phyloP scores from a whole-genome alignment of 768 basidiomycete genomes.

The Termitomyces sp. region DNA sequence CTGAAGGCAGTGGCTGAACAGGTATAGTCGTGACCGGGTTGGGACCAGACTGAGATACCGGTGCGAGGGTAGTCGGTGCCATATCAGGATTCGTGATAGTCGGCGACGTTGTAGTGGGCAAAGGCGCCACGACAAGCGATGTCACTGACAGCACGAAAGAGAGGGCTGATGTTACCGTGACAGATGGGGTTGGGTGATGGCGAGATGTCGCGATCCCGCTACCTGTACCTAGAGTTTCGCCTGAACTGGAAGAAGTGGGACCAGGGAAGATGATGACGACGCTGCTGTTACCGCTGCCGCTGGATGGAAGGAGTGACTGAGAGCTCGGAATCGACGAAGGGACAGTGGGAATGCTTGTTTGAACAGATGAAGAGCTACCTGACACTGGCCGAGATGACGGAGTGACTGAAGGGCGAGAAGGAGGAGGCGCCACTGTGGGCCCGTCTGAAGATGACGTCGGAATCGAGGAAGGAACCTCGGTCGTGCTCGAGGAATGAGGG shows the following conservation, averaged over 20 bases:
- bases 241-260: background rate
- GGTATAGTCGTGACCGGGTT: constrained; percentile 19
- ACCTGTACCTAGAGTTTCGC: background rate
- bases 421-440: background rate
- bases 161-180: constrained; percentile 33
- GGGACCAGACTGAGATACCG: constrained; percentile 5
- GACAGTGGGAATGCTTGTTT: background rate
- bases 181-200: constrained; percentile 5
- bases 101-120: constrained; percentile 19
- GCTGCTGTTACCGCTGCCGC: constrained; percentile 1
- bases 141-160: constrained; percentile 40
- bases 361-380: background rate
- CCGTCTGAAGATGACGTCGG: background rate
- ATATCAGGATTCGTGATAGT: constrained; percentile 40
- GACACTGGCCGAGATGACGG: background rate
- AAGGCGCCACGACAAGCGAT: constrained; percentile 32
- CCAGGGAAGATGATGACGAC: constrained; percentile 15
- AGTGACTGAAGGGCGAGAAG: background rate
- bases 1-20: constrained; percentile 43
- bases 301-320: background rate
- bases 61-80: constrained; percentile 26
- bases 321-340: background rate
- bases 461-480: background rate
- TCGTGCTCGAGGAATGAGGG: background rate
- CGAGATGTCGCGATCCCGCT: background rate